Conservation (phyloP, 306 rosid genomes). For the Acmispon strigosus region DNA sequence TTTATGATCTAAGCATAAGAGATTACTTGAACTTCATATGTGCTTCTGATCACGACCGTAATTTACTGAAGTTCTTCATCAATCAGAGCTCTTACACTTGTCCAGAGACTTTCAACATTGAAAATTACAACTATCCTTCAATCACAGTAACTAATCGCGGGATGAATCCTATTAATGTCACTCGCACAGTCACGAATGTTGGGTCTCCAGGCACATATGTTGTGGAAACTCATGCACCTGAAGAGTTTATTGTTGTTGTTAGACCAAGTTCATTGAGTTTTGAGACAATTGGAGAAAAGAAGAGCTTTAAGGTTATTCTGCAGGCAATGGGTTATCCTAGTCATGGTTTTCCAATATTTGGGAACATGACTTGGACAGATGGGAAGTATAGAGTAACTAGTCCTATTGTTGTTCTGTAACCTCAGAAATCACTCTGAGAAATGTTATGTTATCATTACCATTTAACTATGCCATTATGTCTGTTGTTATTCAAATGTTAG, state of each 20-base stretch:
- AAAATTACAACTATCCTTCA: conserved; percentile 58
- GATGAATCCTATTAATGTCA: conserved; percentile 12
- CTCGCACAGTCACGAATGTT: conserved; percentile 51
- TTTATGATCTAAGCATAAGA: conserved; percentile 32
- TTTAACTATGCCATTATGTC: not conserved
- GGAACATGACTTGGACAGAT: conserved; percentile 36
- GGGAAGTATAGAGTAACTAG: conserved; percentile 45
- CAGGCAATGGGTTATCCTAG: not conserved
- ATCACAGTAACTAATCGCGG: conserved; percentile 35
- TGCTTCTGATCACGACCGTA: conserved; percentile 33
- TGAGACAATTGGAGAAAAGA: conserved; percentile 39
- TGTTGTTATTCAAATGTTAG: not conserved
- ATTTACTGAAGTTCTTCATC: conserved; percentile 9
- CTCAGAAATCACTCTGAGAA: not conserved
- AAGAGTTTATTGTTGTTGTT: conserved; percentile 30
- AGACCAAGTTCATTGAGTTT: conserved; percentile 40
- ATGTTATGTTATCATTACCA: not conserved
- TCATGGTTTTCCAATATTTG: conserved; percentile 25
- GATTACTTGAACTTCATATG: conserved; percentile 69
- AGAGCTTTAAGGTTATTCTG: conserved; percentile 35
- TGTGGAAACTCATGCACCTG: conserved; percentile 21
- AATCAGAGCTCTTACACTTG: conserved; percentile 19
- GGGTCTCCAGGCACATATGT: conserved; percentile 46
- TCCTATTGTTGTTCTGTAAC: conserved; percentile 31
- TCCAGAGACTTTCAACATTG: conserved; percentile 24